These are phyloP conservation scores for Davidsoniella eucalypti DNA, from an alignment of 2,329 filamentous ascomycete species.

Conservation along the genomic window DNA sequence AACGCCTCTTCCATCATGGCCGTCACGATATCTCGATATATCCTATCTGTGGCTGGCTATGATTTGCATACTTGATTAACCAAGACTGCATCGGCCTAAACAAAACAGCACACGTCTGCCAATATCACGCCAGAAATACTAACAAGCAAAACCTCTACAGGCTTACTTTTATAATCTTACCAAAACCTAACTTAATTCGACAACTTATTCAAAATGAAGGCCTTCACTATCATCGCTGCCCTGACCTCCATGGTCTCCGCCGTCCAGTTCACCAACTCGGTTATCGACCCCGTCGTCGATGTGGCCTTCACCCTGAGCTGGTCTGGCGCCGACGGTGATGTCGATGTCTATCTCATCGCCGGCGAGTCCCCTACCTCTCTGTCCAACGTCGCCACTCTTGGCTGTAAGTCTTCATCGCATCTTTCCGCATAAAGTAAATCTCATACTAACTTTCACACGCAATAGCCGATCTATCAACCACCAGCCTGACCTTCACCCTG, in stretches of 20 bases:
- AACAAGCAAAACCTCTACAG: not conserved
- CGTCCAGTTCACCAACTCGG: slow-evolving; percentile 16
- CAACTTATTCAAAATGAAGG: slow-evolving; percentile 34
- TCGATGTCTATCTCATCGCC: slow-evolving; percentile 38
- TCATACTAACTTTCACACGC: not conserved
- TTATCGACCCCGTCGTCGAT: slow-evolving; percentile 40
- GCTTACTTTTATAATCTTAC: not conserved
- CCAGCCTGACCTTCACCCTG: slow-evolving; percentile 25
- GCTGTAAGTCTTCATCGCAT: slow-evolving; percentile 27
- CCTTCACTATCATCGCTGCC: slow-evolving; percentile 30
- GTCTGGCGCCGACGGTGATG: slow-evolving; percentile 26
- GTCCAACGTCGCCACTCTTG: slow-evolving; percentile 26
- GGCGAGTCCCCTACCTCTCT: slow-evolving; percentile 30
- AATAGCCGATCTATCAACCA: slow-evolving; percentile 21
- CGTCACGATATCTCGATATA: no score
- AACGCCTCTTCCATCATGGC: no score
- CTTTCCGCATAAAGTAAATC: not conserved
- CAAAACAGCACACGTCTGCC: no score
- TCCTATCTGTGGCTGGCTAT: no score
- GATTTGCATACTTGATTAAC: no score
- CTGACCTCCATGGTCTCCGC: slow-evolving; percentile 33
- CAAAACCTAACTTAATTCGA: not conserved
- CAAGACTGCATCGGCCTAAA: no score
- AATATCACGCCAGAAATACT: no score
- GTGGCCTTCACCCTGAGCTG: slow-evolving; percentile 34